A percentile compares a stretch with the other conserved stretches of the same genome.
Conservation (phyloP, 106 monocot genomes). For the Vanilla planifolia region DNA sequence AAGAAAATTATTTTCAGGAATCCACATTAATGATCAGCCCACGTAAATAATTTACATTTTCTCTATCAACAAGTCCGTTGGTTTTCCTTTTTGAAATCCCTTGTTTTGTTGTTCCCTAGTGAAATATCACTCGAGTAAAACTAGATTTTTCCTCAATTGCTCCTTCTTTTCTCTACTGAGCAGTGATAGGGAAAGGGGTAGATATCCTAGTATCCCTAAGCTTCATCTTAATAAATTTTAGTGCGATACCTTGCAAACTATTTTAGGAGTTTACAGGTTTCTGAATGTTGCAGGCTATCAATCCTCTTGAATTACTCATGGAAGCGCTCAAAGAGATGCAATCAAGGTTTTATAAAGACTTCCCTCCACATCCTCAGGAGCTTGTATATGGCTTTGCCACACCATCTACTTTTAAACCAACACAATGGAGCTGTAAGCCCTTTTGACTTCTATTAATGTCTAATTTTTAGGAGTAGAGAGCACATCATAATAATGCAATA, state of each 20-base stretch:
- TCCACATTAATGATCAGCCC: no score
- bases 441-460: neutral
- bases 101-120: no score
- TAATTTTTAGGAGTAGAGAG: neutral
- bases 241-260: neutral
- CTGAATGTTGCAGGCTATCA: slow-evolving; percentile 58
- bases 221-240: no score
- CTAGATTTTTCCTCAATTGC: no score
- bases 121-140: no score
- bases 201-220: no score
- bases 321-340: slow-evolving; percentile 97
- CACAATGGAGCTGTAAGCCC: slow-evolving; percentile 93
- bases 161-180: no score
- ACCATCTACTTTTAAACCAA: slow-evolving; percentile 97
- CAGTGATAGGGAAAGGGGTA: no score
- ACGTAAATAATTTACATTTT: no score
- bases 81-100: no score
- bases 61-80: no score
- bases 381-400: slow-evolving; percentile 77
- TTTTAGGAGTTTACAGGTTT: neutral
- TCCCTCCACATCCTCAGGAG: slow-evolving; percentile 84
- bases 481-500: neutral
- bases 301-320: slow-evolving; percentile 78
- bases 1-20: neutral
- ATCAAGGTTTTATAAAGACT: slow-evolving; percentile 72